phyloP scores from a whole-genome alignment of 169 alveolate species.

The Cryptosporidium viatorum region DNA sequence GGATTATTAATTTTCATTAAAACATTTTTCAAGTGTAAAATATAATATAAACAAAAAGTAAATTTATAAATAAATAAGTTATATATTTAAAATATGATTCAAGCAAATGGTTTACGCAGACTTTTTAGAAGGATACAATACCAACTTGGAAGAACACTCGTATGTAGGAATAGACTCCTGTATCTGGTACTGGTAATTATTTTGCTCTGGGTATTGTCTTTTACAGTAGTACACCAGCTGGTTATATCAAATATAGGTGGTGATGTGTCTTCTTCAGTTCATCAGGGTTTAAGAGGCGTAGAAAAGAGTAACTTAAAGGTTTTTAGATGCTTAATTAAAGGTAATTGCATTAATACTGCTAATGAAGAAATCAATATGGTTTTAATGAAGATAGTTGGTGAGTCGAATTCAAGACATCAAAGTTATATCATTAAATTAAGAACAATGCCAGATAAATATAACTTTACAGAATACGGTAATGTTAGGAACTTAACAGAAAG shows the following conservation, averaged over 20 bases:
- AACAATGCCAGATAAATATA: conserved; percentile 2
- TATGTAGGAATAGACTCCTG: conserved; percentile 20
- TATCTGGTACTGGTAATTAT: conserved; percentile 4
- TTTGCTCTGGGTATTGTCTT: conserved; percentile 28
- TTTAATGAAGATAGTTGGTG: conserved; percentile 19
- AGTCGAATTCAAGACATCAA: conserved; percentile 56
- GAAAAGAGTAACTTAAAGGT: neutral
- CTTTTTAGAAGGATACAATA: conserved; percentile 12
- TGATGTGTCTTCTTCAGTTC: neutral
- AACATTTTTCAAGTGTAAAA: neutral
- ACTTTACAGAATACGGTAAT: conserved; percentile 48
- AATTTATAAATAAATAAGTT: neutral
- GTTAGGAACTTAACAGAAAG: conserved; percentile 41
- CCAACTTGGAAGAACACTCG: conserved; percentile 5
- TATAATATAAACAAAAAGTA: neutral
- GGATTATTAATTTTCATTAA: neutral
- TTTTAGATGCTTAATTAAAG: conserved; percentile 24
- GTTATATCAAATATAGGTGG: conserved; percentile 8
- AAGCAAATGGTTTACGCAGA: neutral
- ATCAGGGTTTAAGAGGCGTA: neutral
- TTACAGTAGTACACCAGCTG: conserved; percentile 32
- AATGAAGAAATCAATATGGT: neutral
- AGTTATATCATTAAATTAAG: conserved; percentile 55
- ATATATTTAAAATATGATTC: neutral
- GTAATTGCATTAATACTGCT: conserved; percentile 10